phyloP scores from a whole-genome alignment of 441 rosid species.

The Viola pubescens region DNA sequence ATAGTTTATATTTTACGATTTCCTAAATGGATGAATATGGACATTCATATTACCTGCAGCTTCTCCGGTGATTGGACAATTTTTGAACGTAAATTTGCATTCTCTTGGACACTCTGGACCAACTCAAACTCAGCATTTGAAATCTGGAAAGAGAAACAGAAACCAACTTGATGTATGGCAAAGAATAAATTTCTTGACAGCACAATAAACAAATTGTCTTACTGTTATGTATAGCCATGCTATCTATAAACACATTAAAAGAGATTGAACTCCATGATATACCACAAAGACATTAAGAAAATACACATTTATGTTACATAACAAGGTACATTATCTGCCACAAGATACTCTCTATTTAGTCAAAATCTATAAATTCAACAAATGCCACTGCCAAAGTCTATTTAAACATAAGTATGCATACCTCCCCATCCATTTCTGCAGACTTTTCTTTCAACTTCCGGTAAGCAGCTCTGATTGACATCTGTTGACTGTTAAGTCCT shows the following conservation, averaged over 20 bases:
- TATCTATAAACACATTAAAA: neutral
- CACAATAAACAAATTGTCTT: too few relatives aligned
- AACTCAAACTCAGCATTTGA: slow-evolving; percentile 71
- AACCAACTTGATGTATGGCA: neutral
- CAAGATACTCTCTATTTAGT: neutral
- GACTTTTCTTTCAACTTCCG: slow-evolving; percentile 54
- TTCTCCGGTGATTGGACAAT: slow-evolving; percentile 94
- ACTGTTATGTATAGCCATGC: neutral
- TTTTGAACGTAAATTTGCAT: slow-evolving; percentile 63
- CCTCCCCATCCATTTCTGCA: slow-evolving; percentile 56
- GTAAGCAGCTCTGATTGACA: slow-evolving; percentile 44
- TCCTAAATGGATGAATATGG: neutral
- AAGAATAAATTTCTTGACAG: too few relatives aligned
- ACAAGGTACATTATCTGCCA: neutral
- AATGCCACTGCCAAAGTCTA: neutral
- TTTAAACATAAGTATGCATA: slow-evolving; percentile 18
- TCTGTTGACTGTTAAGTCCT: slow-evolving; percentile 65
- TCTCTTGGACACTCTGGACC: slow-evolving; percentile 74
- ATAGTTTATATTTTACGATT: neutral
- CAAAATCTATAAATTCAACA: neutral
- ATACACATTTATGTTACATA: neutral
- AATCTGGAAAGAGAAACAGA: slow-evolving; percentile 37
- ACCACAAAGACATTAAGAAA: too few relatives aligned
- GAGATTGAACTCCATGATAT: too few relatives aligned
- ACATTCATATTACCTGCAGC: slow-evolving; percentile 47